Evolutionary conservation across 2,329 filamentous ascomycete species (phyloP).

Genomic region (Thielaviopsis euricoi): DNA sequence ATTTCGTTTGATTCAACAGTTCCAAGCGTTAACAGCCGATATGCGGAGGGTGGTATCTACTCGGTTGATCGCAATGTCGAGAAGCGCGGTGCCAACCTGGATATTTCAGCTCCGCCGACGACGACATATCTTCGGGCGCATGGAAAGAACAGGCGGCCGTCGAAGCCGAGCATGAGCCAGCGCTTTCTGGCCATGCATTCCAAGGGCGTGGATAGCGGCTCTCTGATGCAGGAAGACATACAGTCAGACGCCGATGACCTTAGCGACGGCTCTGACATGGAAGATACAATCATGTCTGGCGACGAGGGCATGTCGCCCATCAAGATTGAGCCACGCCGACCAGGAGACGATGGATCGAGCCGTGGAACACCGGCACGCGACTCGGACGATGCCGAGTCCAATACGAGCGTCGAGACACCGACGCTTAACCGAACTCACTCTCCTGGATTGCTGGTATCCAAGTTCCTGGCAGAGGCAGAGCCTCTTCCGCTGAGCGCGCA

Average conservation of each 20-base stretch:
- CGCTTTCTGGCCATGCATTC: conserved; percentile 22
- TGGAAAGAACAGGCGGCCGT: conserved; percentile 21
- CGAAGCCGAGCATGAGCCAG: conserved; percentile 3
- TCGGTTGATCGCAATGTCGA: conserved; percentile 24
- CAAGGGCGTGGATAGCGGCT: conserved; percentile 20
- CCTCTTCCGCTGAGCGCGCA: conserved; percentile 30
- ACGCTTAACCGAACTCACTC: conserved; percentile 31
- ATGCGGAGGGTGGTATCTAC: conserved; percentile 38
- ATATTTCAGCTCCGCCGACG: conserved; percentile 24
- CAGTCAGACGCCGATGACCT: conserved; percentile 30
- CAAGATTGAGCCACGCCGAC: conserved; percentile 21
- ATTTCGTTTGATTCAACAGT: conserved; percentile 37
- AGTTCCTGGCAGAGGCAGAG: conserved; percentile 43
- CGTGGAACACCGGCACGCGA: conserved; percentile 36
- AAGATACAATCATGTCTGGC: conserved; percentile 33
- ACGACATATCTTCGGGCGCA: conserved; percentile 33
- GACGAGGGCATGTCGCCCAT: conserved; percentile 33
- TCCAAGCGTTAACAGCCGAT: conserved; percentile 40
- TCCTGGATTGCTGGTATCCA: conserved; percentile 32
- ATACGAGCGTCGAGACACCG: conserved; percentile 32
- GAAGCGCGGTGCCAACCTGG: conserved; percentile 18
- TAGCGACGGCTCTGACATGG: conserved; percentile 38
- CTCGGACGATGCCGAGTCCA: conserved; percentile 29
- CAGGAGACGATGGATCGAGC: conserved; percentile 37
- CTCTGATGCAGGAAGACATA: conserved; percentile 16